Base-by-base conservation (phyloP, 202 grass and related monocot genomes). In the Panicum hallii region DNA sequence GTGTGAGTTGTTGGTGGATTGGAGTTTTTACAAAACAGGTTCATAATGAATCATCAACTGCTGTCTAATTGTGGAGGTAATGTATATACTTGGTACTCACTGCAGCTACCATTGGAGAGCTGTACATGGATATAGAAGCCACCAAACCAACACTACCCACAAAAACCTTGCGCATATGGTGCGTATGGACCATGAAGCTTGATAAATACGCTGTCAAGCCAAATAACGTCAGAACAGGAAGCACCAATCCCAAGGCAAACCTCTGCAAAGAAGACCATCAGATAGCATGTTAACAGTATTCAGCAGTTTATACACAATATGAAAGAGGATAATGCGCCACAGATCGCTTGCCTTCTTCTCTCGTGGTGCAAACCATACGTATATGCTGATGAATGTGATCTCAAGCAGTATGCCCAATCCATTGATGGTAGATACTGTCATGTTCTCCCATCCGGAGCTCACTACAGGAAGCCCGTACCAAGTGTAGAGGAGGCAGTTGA, bases 111-210 rank as follows among this genome's bases (percentile, higher is more conserved):
- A 91, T 87, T 40, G 89, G 92, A 67, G 92, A 87, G 69, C 84
- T 83, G 71, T 94, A 94, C 92, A 94, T 94, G 19, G 89, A 91
- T 75, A 94, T 80, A 45, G 92, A 94, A 54, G 92, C 89, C 43
- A 89, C 84, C 60, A 94, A 65, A 6, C 89, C 92, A 67, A 94
- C 81, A 52, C 87, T 89, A 20, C 92, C 92, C 47, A 91, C 87
- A 66, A 89, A 84, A 4, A 85, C 62, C 64, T 91, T 94, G 50
- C 86, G 77, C 47, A 79, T 81, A 36, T 1, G 72, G 50, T 91
- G 86, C 0, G 54, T 77, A 28, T 85, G 86, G 12, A 73, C 49
- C 14, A 53, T 0, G 5, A 85, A 82, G 28, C 34, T 88, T 62
- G 86, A 85, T 10, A 85, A 34, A 52, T 53, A 12, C 32, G 82